Conservation (phyloP, 148 eudicot species). For the Rhododendron henanense region DNA sequence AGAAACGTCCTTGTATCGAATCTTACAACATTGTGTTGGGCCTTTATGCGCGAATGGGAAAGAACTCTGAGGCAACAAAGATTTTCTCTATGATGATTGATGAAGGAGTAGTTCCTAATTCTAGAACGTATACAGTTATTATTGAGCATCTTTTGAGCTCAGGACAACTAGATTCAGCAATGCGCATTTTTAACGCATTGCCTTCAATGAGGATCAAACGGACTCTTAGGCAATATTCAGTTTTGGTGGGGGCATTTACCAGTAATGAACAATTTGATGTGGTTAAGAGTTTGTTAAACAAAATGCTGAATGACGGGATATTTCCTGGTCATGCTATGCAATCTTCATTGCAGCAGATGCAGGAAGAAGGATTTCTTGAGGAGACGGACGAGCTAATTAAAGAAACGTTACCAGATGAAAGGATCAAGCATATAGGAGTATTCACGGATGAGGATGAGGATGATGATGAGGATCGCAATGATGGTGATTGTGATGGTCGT, state of each 20-base stretch:
- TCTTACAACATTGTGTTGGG: conserved; percentile 73
- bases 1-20: conserved; percentile 50
- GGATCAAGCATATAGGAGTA: conserved; percentile 47
- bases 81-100: conserved; percentile 48
- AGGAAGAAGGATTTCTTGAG: conserved; percentile 53
- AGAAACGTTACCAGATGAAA: conserved; percentile 67
- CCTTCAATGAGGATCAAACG: conserved; percentile 73
- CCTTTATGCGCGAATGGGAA: conserved; percentile 49
- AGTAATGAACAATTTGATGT: conserved; percentile 35
- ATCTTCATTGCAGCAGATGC: conserved; percentile 47
- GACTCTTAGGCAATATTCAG: conserved; percentile 57
- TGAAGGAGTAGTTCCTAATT: conserved; percentile 71
- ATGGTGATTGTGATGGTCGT: conserved; percentile 21
- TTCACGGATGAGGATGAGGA: conserved; percentile 15
- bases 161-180: conserved; percentile 45
- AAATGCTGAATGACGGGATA: conserved; percentile 63
- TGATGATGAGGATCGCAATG: conserved; percentile 22
- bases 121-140: conserved; percentile 72
- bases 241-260: conserved; percentile 56
- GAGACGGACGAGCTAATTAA: conserved; percentile 43
- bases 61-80: conserved; percentile 60
- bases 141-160: conserved; percentile 72
- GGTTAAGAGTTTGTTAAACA: conserved; percentile 55
- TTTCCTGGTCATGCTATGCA: conserved; percentile 67
- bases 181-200: conserved; percentile 51